Evolutionary conservation across 129 eudicot species (phyloP).

Genomic region (Tagetes erecta): DNA sequence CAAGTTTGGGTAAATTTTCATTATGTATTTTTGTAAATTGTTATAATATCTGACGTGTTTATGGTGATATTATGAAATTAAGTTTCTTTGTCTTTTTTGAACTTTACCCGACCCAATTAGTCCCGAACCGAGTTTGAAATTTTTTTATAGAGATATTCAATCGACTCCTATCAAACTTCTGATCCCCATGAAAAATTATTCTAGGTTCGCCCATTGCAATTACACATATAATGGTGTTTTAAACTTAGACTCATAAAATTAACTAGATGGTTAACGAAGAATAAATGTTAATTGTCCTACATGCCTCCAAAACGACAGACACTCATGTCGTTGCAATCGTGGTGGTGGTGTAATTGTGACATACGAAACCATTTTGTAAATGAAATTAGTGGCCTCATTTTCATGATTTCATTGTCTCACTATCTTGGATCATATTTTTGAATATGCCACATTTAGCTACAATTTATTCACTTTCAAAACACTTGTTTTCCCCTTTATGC

Average conservation of each 20-base stretch:
- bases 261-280: neutral
- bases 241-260: neutral
- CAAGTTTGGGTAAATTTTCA: no score
- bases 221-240: no score
- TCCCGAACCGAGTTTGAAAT: no score
- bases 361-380: slow-evolving; percentile 38
- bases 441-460: slow-evolving; percentile 24
- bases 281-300: slow-evolving; percentile 23
- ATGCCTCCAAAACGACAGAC: slow-evolving; percentile 51
- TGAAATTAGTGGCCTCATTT: slow-evolving; percentile 36
- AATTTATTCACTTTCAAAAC: slow-evolving; percentile 22
- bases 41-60: no score
- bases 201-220: no score
- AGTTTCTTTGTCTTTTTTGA: no score
- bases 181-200: no score
- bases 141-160: no score
- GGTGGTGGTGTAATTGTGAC: slow-evolving; percentile 39
- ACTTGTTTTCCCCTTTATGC: slow-evolving; percentile 18
- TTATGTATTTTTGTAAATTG: no score
- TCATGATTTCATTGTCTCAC: slow-evolving; percentile 62
- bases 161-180: no score
- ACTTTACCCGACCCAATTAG: no score
- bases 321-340: slow-evolving; percentile 42
- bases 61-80: no score
- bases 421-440: slow-evolving; percentile 34